Conservation (phyloP, 768 basidiomycete genomes). For the Naematelia aurantialba region DNA sequence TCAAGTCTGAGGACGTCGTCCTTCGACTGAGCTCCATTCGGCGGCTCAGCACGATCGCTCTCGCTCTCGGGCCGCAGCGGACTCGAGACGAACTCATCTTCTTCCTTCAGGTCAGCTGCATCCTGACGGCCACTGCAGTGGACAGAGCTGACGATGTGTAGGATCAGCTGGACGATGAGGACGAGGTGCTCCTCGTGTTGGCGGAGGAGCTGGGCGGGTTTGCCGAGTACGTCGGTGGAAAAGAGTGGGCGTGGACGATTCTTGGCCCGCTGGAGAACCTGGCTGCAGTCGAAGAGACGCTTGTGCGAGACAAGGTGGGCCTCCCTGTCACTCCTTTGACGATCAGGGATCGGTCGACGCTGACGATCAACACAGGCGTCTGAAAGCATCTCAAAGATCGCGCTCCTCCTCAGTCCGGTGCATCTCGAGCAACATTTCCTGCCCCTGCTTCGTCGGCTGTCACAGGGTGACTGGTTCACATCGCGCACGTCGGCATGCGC, state of each 20-base stretch:
- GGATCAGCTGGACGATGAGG: constrained; percentile 98
- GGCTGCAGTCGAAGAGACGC: constrained; percentile 93
- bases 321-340: constrained; percentile 3
- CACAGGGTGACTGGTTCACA: constrained; percentile 97
- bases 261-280: constrained; percentile 91
- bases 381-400: constrained; percentile 89
- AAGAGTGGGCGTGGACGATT: constrained; percentile 76
- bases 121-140: not conserved
- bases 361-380: constrained; percentile 63
- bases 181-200: constrained; percentile 91
- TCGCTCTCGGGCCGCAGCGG: constrained; percentile 91
- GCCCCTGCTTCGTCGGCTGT: constrained; percentile 81
- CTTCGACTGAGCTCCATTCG: constrained; percentile 93
- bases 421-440: constrained; percentile 89
- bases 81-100: constrained; percentile 92
- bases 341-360: not conserved
- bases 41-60: constrained; percentile 94
- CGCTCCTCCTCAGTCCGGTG: constrained; percentile 65
- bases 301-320: constrained; percentile 91
- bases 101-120: constrained; percentile 65
- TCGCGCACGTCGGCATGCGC: constrained; percentile 93
- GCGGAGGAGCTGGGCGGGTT: constrained; percentile 94
- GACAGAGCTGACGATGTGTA: constrained; percentile 1
- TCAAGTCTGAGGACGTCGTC: constrained; percentile 95
- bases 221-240: constrained; percentile 90